A percentile compares a stretch with the other conserved stretches of the same genome.
phyloP scores from a whole-genome alignment of 331 rosid species.

The Telfairia occidentalis region DNA sequence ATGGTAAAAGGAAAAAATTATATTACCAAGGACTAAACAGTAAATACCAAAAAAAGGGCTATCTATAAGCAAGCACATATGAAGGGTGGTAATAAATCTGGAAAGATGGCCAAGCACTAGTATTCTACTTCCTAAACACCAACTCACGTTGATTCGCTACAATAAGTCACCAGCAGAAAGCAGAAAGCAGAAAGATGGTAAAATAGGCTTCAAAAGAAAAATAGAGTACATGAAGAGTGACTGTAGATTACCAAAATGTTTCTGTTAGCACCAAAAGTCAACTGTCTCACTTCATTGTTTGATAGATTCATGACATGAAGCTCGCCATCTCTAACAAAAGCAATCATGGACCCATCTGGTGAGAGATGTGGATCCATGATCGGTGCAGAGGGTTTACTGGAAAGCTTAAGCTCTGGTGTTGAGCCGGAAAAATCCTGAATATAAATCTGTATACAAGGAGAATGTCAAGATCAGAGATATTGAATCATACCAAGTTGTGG shows the following conservation, averaged over 20 bases:
- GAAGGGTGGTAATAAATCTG: neutral
- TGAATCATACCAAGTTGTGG: conserved; percentile 14
- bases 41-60: neutral
- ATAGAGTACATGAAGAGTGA: neutral
- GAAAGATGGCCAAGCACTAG: neutral
- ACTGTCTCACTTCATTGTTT: conserved; percentile 52
- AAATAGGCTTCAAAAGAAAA: neutral
- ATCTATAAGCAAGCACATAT: neutral
- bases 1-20: neutral
- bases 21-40: neutral
- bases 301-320: conserved; percentile 58
- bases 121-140: neutral
- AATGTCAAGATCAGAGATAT: conserved; percentile 17
- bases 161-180: neutral
- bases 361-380: conserved; percentile 85
- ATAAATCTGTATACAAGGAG: conserved; percentile 51
- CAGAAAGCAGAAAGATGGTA: neutral
- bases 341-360: conserved; percentile 76
- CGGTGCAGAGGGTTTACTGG: conserved; percentile 48
- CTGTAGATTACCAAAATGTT: conserved; percentile 42
- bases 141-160: neutral
- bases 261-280: conserved; percentile 60
- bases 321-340: conserved; percentile 63
- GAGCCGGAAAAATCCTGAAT: conserved; percentile 54
- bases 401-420: conserved; percentile 64